Percentiles rank a stretch among this genome's conserved stretches.
These are phyloP conservation scores for Pichia sp. DNA, from an alignment of 1,139 yeast species.

Conservation along the genomic window DNA sequence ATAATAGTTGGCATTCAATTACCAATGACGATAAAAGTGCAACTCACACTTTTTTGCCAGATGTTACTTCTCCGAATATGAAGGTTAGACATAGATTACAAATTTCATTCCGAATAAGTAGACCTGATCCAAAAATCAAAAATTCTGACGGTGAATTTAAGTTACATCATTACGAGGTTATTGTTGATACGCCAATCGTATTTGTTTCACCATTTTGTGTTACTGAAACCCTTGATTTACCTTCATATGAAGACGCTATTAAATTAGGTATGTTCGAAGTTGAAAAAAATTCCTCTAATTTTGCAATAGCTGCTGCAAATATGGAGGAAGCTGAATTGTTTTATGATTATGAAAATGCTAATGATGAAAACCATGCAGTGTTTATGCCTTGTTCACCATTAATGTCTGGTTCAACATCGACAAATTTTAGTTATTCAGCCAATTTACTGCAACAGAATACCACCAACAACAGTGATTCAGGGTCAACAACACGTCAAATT, in stretches of 20 bases:
- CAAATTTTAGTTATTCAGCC: not conserved
- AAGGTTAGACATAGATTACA: slow-evolving; percentile 72
- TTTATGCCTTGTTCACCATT: slow-evolving; percentile 30
- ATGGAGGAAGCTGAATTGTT: not conserved
- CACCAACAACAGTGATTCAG: not conserved
- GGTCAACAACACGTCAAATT: not conserved
- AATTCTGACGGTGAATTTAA: slow-evolving; percentile 49
- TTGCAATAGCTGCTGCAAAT: slow-evolving; percentile 2
- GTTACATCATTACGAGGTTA: slow-evolving; percentile 81
- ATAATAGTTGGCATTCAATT: not conserved
- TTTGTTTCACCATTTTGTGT: slow-evolving; percentile 69
- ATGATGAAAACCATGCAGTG: slow-evolving; percentile 20
- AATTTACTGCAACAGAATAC: slow-evolving; percentile 1
- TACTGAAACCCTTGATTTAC: slow-evolving; percentile 62
- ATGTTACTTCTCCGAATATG: slow-evolving; percentile 60
- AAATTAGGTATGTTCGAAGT: slow-evolving; percentile 18
- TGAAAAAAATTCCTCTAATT: slow-evolving; percentile 9
- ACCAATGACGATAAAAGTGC: slow-evolving; percentile 2
- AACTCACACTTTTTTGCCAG: slow-evolving; percentile 49
- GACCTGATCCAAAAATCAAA: slow-evolving; percentile 29
- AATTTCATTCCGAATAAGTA: slow-evolving; percentile 71
- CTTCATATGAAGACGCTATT: slow-evolving; percentile 45
- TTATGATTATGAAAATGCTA: slow-evolving; percentile 1
- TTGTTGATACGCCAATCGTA: slow-evolving; percentile 78
- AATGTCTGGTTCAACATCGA: slow-evolving; percentile 18